Evolutionary conservation across 495 filamentous ascomycete species (phyloP).

Genomic region (Tetracladium marchalianum): DNA sequence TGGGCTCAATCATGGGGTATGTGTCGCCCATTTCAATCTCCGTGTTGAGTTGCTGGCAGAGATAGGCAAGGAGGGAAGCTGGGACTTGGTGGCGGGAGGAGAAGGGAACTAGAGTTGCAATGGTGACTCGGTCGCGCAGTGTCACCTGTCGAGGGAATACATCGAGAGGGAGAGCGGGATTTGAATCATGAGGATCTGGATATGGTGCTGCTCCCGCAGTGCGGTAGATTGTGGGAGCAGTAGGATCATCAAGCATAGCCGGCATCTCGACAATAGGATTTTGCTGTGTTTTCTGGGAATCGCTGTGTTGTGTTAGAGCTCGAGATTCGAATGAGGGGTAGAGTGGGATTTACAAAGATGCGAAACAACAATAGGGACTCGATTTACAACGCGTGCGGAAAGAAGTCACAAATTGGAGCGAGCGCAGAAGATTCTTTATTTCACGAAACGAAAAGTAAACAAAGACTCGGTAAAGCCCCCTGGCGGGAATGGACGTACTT

Average conservation of each 20-base stretch:
- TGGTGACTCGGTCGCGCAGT: conserved; percentile 78
- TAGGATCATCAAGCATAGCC: conserved; percentile 76
- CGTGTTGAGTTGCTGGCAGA: conserved; percentile 78
- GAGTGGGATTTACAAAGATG: conserved; percentile 20
- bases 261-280: conserved; percentile 50
- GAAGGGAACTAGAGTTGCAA: conserved; percentile 86
- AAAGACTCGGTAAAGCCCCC: too few species aligned
- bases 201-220: conserved; percentile 52
- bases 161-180: conserved; percentile 52
- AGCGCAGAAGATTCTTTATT: too few species aligned
- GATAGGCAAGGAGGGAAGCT: conserved; percentile 62
- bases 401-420: too few species aligned
- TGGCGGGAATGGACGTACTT: too few species aligned
- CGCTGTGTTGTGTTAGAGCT: conserved; percentile 10
- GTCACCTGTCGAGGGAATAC: conserved; percentile 78
- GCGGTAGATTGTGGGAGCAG: conserved; percentile 48
- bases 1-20: conserved; percentile 80
- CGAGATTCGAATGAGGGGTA: conserved; percentile 12
- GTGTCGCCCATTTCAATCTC: conserved; percentile 96
- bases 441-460: too few species aligned
- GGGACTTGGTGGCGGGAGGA: conserved; percentile 66
- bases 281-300: neutral
- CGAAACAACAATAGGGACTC: too few species aligned
- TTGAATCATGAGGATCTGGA: conserved; percentile 45
- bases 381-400: too few species aligned